Evolutionary conservation across 768 basidiomycete species (phyloP).

Genomic region (Phylloporus sp.): DNA sequence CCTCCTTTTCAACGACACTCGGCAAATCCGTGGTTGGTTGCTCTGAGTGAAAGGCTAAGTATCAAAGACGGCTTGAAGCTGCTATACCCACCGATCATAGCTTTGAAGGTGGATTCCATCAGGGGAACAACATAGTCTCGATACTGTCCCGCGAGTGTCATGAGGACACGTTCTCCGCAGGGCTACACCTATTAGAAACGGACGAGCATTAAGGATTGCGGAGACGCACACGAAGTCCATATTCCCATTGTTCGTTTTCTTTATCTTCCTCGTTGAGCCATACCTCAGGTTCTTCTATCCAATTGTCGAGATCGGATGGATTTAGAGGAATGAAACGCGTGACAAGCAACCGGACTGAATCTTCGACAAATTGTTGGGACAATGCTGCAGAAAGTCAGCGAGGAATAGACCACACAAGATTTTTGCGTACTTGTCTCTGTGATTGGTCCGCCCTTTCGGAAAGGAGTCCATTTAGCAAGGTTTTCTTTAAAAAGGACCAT

Average conservation of each 20-base stretch:
- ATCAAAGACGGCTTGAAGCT: background rate
- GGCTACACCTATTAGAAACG: conserved; percentile 47
- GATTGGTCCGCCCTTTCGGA: conserved; percentile 53
- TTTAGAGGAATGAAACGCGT: conserved; percentile 84
- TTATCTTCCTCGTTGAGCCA: conserved; percentile 90
- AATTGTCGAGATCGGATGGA: conserved; percentile 73
- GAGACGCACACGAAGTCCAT: conserved; percentile 73
- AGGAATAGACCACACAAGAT: background rate
- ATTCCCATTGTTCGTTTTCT: conserved; percentile 92
- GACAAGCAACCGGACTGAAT: conserved; percentile 71
- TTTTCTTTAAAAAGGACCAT: conserved; percentile 86
- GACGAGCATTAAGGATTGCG: background rate
- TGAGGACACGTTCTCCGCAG: conserved; percentile 89
- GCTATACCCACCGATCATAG: conserved; percentile 48
- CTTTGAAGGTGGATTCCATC: conserved; percentile 55
- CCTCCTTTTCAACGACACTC: conserved; percentile 74
- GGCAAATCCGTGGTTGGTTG: conserved; percentile 52
- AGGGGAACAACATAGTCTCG: conserved; percentile 64
- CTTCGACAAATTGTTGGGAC: conserved; percentile 66
- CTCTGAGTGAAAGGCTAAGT: conserved; percentile 21
- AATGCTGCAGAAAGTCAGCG: conserved; percentile 43
- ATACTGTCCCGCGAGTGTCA: conserved; percentile 73
- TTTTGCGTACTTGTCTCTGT: conserved; percentile 53
- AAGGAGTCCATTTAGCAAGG: conserved; percentile 71
- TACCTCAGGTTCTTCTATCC: conserved; percentile 89